A percentile compares a stretch with the other conserved stretches of the same genome.
phyloP scores from a whole-genome alignment of 805 yeast species.

The Candida cerambycidarum region DNA sequence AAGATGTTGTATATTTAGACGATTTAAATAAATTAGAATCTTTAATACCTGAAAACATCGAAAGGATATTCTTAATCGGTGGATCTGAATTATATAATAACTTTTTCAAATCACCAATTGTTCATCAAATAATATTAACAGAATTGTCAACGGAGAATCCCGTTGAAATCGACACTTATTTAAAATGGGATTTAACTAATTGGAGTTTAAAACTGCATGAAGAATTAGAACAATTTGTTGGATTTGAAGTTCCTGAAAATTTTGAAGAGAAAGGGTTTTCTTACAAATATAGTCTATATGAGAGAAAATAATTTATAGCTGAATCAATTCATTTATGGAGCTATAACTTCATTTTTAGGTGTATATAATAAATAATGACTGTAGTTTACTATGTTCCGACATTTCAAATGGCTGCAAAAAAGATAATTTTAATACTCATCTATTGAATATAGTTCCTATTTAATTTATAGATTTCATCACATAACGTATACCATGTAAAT shows the following conservation, averaged over 20 bases:
- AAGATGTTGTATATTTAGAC: conserved; percentile 27
- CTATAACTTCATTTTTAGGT: too few relatives aligned
- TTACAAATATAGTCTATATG: conserved; percentile 13
- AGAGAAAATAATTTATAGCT: conserved; percentile 6
- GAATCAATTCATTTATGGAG: too few relatives aligned
- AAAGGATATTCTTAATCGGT: conserved; percentile 80
- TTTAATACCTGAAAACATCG: conserved; percentile 35
- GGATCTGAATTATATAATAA: conserved; percentile 85
- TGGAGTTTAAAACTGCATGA: conserved; percentile 38
- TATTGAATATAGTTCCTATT: conserved; percentile 26
- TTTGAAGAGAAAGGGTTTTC: conserved; percentile 13
- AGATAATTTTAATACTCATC: too few relatives aligned
- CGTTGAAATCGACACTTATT: conserved; percentile 70
- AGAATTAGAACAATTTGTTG: conserved; percentile 41
- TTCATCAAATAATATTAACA: conserved; percentile 64
- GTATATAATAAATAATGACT: neutral
- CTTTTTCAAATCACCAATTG: conserved; percentile 42
- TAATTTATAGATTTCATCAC: conserved; percentile 29
- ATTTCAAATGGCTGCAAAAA: neutral
- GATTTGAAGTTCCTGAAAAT: conserved; percentile 24
- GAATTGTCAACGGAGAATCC: conserved; percentile 49
- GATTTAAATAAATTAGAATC: conserved; percentile 22
- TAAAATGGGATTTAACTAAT: conserved; percentile 36
- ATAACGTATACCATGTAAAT: conserved; percentile 30
- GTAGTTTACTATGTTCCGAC: neutral